Evolutionary conservation across 306 rosid species (phyloP).

Genomic region (Quercus agrifolia): DNA sequence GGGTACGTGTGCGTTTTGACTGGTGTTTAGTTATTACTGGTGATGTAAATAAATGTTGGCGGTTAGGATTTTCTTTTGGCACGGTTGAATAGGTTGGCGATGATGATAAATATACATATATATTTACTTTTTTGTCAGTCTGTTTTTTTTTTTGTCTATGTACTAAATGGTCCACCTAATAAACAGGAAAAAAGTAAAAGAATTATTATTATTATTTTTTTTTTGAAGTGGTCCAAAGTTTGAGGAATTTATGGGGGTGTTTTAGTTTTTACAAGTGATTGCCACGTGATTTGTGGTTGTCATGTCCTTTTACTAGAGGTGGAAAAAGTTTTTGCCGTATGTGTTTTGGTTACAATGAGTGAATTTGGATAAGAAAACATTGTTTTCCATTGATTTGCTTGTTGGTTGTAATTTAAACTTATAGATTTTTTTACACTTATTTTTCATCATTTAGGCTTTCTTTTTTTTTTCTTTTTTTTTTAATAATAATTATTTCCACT

Average conservation of each 20-base stretch:
- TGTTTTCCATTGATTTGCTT: no score
- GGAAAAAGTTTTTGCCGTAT: no score
- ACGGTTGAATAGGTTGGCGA: conserved; percentile 26
- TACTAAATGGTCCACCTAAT: background rate
- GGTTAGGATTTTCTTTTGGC: conserved; percentile 25
- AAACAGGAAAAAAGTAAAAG: background rate
- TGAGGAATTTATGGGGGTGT: background rate
- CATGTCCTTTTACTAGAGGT: no score
- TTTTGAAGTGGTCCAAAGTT: background rate
- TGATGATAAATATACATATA: background rate
- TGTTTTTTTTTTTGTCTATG: background rate
- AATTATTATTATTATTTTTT: no score
- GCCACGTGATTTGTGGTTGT: conserved; percentile 34
- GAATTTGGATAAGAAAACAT: no score
- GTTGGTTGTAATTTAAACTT: no score
- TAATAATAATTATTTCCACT: no score
- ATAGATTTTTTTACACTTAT: no score
- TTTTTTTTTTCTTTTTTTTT: no score
- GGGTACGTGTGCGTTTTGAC: conserved; percentile 34
- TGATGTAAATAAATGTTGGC: conserved; percentile 21
- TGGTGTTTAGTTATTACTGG: background rate
- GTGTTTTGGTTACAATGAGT: no score
- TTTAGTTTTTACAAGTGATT: conserved; percentile 12
- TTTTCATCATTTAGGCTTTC: no score
- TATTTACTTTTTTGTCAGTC: background rate